These are phyloP conservation scores for Scheffersomyces segobiensis DNA, from an alignment of 1,139 yeast genomes.

Conservation along the genomic window DNA sequence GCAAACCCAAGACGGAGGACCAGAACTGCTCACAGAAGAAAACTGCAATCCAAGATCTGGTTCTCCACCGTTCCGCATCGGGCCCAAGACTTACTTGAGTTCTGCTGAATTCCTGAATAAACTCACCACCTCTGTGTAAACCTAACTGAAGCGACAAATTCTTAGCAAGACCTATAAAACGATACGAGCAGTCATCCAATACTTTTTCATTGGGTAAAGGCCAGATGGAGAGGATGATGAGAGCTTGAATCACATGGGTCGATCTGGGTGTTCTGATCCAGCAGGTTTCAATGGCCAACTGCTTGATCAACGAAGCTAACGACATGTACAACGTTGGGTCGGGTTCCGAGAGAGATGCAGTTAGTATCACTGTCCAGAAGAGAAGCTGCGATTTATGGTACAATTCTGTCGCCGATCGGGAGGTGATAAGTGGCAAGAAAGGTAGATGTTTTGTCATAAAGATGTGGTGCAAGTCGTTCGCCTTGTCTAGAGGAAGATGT, in stretches of 20 bases:
- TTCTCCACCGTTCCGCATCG: conserved; percentile 92
- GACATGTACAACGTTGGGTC: conserved; percentile 81
- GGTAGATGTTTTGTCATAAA: conserved; percentile 72
- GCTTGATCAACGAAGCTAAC: conserved; percentile 76
- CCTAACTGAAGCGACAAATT: conserved; percentile 85
- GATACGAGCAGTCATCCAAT: conserved; percentile 85
- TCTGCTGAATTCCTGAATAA: conserved; percentile 85
- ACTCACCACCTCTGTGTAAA: conserved; percentile 85
- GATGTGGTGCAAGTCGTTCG: conserved; percentile 67
- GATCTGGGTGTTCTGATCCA: conserved; percentile 94
- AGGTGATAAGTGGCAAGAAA: conserved; percentile 74
- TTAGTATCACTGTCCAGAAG: conserved; percentile 88
- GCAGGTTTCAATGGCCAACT: conserved; percentile 87
- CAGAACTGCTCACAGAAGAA: conserved; percentile 89
- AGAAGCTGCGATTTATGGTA: conserved; percentile 81
- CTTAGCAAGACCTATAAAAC: conserved; percentile 86
- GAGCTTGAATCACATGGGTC: conserved; percentile 89
- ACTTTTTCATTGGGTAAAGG: conserved; percentile 93
- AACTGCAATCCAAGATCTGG: conserved; percentile 88
- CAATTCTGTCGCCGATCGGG: conserved; percentile 72
- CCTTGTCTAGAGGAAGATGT: conserved; percentile 61
- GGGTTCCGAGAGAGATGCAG: conserved; percentile 84
- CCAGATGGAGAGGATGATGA: conserved; percentile 82
- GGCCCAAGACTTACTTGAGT: conserved; percentile 84
- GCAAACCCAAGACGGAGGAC: conserved; percentile 85